Conservation (phyloP, 2,329 filamentous ascomycete species). For the Scedosporium apiospermum region DNA sequence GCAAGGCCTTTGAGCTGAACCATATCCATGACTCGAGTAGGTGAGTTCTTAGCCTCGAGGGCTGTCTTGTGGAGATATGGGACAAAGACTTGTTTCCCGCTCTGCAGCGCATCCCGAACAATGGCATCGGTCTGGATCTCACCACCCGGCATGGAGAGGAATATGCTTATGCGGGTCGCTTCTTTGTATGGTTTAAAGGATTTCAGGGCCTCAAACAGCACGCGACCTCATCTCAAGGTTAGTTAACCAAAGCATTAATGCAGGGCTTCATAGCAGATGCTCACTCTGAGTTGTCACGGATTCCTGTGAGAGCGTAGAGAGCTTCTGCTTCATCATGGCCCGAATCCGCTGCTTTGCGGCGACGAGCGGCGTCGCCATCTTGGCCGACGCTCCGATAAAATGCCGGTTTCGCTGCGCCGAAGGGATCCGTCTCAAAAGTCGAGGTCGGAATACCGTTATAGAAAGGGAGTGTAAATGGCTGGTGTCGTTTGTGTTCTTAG, state of each 20-base stretch:
- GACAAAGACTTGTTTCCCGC: conserved; percentile 81
- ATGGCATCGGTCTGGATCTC: conserved; percentile 81
- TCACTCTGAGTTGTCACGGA: conserved; percentile 62
- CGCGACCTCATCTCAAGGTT: conserved; percentile 40
- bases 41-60: conserved; percentile 38
- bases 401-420: no score
- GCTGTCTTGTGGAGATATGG: conserved; percentile 70
- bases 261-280: conserved; percentile 17
- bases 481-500: background rate
- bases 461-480: no score
- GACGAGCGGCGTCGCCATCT: conserved; percentile 46
- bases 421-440: no score
- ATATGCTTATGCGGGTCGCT: conserved; percentile 71
- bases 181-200: conserved; percentile 64
- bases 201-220: conserved; percentile 55
- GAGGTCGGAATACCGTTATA: no score
- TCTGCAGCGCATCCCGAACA: conserved; percentile 66
- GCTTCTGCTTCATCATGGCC: conserved; percentile 54
- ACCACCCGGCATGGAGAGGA: conserved; percentile 82
- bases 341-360: conserved; percentile 70
- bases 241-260: background rate
- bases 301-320: conserved; percentile 53
- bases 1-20: conserved; percentile 61
- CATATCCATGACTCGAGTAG: conserved; percentile 83
- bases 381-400: background rate